Evolutionary conservation across 2,329 filamentous ascomycete species (phyloP), one percentile per base, ranked within the genome.

Genomic region (Graphilbum sp.): DNA sequence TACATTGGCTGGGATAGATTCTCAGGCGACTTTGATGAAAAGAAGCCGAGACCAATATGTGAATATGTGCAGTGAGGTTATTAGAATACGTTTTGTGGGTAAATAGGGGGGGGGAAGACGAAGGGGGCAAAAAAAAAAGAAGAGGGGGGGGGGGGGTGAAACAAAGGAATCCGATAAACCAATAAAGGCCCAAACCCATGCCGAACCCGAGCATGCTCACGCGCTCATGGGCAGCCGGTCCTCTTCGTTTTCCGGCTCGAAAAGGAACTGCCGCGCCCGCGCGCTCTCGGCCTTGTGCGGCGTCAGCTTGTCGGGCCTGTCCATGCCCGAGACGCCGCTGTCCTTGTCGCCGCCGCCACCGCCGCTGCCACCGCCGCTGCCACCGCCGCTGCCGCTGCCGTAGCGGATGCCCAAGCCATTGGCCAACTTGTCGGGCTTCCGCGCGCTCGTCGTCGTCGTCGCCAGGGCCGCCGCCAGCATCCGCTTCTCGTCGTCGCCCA

Each of bases 321-420:
- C 56, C 31, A 59, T 43, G 12, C 53, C 56, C 9, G 54, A 53
- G 37, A 58, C 47, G 21, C 54, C 56, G 47, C 55, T 59, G 45
- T 59, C 57, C 18, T 59, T 52, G 43, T 59, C 57, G 38, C 52
- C n/a, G n/a, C n/a, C n/a, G n/a, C n/a, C n/a, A n/a, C n/a, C n/a
- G n/a, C n/a, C n/a, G n/a, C n/a, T n/a, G n/a, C n/a, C n/a, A n/a
- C n/a, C n/a, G n/a, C n/a, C n/a, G n/a, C n/a, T n/a, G n/a, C n/a
- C n/a, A n/a, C n/a, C n/a, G n/a, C n/a, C n/a, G n/a, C n/a, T n/a
- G n/a, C n/a, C n/a, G n/a, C n/a, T n/a, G n/a, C n/a, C 52, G 39
- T 56, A 58, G 5, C 54, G 54, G 42, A 61, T 60, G 15, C 57
- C 57, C 0, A 61, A 50, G 10, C 57, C 58, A 13, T 44, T 44